Evolutionary conservation across 345 rosid genomes (phyloP).

Genomic region (Eucalyptus brandiana): DNA sequence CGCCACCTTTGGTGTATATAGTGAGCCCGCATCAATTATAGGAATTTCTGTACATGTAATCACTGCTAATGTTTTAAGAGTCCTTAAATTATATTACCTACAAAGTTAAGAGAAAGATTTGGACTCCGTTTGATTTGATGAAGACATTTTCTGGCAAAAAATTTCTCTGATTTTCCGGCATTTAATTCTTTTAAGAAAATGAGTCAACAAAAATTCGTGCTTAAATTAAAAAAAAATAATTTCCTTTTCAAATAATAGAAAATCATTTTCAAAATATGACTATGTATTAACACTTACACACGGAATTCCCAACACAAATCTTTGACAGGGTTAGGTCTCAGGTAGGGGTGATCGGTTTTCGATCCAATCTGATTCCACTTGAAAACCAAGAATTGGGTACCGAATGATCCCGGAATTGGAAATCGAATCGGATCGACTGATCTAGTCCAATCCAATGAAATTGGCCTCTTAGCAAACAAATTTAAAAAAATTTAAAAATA

Average conservation of each 20-base stretch:
- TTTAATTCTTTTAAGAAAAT: background rate
- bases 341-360: accelerated
- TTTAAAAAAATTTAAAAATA: no score
- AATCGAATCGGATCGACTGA: accelerated
- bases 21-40: background rate
- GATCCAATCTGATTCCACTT: accelerated
- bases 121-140: background rate
- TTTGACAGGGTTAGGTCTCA: accelerated
- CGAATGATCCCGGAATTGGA: accelerated
- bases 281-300: accelerated
- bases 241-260: background rate
- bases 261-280: background rate
- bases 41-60: background rate
- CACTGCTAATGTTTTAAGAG: background rate
- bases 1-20: background rate
- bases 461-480: no score
- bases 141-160: background rate
- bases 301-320: background rate
- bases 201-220: background rate
- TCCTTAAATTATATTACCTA: background rate
- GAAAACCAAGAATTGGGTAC: accelerated
- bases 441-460: no score
- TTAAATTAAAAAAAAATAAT: no score
- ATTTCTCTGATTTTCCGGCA: background rate
- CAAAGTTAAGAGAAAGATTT: background rate